These are phyloP conservation scores for Calonectria multiphialidica DNA, from an alignment of 2,329 filamentous ascomycete species.

Conservation along the genomic window DNA sequence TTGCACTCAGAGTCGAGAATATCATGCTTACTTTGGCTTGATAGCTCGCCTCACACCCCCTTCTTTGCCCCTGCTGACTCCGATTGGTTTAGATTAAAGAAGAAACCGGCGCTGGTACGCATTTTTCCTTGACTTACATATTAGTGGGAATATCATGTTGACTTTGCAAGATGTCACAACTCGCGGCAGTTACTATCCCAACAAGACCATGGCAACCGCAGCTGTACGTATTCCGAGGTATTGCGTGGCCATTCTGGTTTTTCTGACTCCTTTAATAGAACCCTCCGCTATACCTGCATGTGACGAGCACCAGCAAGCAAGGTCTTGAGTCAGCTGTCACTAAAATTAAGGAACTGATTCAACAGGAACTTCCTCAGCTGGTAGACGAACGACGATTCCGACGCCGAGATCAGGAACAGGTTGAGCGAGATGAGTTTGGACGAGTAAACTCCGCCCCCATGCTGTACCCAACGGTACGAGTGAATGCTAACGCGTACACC, in stretches of 20 bases:
- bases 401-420: conserved; percentile 81
- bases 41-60: conserved; percentile 73
- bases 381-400: conserved; percentile 95
- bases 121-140: conserved; percentile 40
- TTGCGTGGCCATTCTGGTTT: background rate
- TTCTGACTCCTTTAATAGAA: conserved; percentile 66
- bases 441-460: conserved; percentile 68
- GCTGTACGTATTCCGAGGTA: conserved; percentile 72
- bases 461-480: background rate
- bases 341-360: conserved; percentile 95
- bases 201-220: conserved; percentile 96
- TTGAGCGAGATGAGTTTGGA: conserved; percentile 92
- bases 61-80: conserved; percentile 96
- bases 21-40: conserved; percentile 77
- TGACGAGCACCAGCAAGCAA: conserved; percentile 91
- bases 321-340: conserved; percentile 90
- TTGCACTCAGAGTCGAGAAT: conserved; percentile 64
- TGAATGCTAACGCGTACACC: conserved; percentile 19
- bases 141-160: conserved; percentile 67
- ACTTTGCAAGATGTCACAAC: conserved; percentile 93
- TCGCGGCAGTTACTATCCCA: conserved; percentile 94
- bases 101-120: conserved; percentile 99
- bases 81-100: conserved; percentile 98
- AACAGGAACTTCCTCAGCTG: conserved; percentile 93
- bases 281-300: conserved; percentile 92